Evolutionary conservation across 2,329 filamentous ascomycete species (phyloP).

Genomic region (Colletotrichum euphorbiae): DNA sequence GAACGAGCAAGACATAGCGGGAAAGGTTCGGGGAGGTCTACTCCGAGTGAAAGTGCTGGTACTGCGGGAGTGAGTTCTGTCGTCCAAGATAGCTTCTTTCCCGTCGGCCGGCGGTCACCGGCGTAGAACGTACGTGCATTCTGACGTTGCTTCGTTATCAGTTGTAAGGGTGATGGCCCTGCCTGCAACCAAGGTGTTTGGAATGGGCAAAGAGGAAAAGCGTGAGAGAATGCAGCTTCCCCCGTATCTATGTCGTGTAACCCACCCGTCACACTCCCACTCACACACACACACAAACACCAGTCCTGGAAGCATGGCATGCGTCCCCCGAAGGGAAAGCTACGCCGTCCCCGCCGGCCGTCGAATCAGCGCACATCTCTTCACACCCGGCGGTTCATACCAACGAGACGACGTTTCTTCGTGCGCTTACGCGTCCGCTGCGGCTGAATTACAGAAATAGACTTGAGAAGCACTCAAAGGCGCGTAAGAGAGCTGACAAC

Average conservation of each 20-base stretch:
- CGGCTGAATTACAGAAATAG: too few species aligned
- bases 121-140: background rate
- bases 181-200: slow-evolving; percentile 52
- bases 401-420: too few species aligned
- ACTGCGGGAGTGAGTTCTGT: slow-evolving; percentile 69
- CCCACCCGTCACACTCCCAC: background rate
- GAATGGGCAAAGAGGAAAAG: slow-evolving; percentile 50
- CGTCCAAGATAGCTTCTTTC: background rate
- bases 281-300: background rate
- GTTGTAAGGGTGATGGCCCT: slow-evolving; percentile 69
- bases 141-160: slow-evolving; percentile 10
- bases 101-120: slow-evolving; percentile 20
- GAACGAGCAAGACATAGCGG: slow-evolving; percentile 75
- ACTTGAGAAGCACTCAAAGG: too few species aligned
- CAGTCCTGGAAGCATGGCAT: slow-evolving; percentile 43
- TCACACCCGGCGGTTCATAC: too few species aligned
- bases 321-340: slow-evolving; percentile 5
- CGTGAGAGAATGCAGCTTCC: slow-evolving; percentile 41
- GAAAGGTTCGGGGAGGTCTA: slow-evolving; percentile 72
- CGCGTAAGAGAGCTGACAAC: too few species aligned
- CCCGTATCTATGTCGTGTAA: slow-evolving; percentile 6
- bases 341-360: background rate
- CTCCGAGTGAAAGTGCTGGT: slow-evolving; percentile 80
- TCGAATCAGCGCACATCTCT: too few species aligned
- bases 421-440: too few species aligned